Conservation (phyloP, 495 filamentous ascomycete genomes). For the Durotheca rogersii region DNA sequence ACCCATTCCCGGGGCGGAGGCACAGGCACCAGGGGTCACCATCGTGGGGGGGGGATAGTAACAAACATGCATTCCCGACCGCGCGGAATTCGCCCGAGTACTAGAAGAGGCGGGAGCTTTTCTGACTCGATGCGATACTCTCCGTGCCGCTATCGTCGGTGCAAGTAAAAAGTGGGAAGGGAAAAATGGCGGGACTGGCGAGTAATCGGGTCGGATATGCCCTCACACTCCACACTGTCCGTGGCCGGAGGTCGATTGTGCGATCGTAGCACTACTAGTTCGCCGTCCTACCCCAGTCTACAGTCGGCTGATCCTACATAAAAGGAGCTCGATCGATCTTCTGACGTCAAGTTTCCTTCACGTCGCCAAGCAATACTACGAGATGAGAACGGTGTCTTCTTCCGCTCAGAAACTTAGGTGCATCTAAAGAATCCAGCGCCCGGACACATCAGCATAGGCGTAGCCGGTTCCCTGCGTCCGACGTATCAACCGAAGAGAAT, state of each 20-base stretch:
- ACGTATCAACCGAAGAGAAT: too few species aligned
- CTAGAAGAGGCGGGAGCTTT: slow-evolving; percentile 3
- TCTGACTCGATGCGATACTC: background rate
- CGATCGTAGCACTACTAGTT: too few species aligned
- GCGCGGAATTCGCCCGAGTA: slow-evolving; percentile 9
- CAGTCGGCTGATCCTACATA: background rate
- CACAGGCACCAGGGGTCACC: slow-evolving; percentile 1
- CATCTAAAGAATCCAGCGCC: too few species aligned
- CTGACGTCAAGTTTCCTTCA: background rate
- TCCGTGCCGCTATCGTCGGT: background rate
- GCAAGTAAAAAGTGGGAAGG: too few species aligned
- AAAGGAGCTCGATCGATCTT: background rate
- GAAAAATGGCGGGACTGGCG: background rate
- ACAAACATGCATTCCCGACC: slow-evolving; percentile 3
- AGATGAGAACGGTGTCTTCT: too few species aligned
- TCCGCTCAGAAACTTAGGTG: too few species aligned
- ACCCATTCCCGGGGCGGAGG: too few species aligned
- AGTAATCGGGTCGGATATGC: background rate
- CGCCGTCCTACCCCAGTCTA: too few species aligned
- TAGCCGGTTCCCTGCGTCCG: too few species aligned
- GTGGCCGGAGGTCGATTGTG: too few species aligned
- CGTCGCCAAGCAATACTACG: background rate
- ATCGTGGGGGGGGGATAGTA: too few species aligned
- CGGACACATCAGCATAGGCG: too few species aligned
- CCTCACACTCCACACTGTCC: background rate